Conservation (phyloP, 257 asterid genomes). For the Plantago major region DNA sequence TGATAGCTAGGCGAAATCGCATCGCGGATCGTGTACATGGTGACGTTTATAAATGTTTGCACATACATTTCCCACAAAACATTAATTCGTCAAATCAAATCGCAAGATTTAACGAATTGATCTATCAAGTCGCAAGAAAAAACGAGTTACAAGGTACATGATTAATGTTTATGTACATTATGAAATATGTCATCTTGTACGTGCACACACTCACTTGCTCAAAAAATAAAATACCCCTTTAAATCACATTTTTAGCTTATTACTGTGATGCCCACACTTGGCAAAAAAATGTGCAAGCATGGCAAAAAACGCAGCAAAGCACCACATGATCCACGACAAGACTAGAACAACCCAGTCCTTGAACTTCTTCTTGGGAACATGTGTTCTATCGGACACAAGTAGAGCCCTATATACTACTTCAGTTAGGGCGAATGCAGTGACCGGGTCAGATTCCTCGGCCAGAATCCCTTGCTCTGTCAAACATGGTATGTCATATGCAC, state of each 20-base stretch:
- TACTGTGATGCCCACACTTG: conserved; percentile 30
- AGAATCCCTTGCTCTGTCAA: conserved; percentile 55
- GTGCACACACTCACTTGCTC: no score
- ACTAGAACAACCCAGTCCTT: conserved; percentile 30
- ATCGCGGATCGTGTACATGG: no score
- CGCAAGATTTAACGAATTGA: no score
- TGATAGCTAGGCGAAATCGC: no score
- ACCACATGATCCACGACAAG: conserved; percentile 41
- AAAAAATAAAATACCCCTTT: not conserved
- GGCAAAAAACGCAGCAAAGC: conserved; percentile 44
- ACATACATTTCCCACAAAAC: no score
- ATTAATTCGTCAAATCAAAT: no score
- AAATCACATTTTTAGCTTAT: conserved; percentile 25
- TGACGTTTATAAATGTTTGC: no score
- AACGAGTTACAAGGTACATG: no score
- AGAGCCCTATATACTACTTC: conserved; percentile 59
- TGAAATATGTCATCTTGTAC: no score
- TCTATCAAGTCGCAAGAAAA: no score
- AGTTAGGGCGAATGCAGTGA: conserved; percentile 51
- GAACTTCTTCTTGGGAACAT: conserved; percentile 40
- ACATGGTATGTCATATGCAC: conserved; percentile 63
- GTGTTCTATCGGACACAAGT: conserved; percentile 54
- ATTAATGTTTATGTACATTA: no score
- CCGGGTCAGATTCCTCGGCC: conserved; percentile 52
- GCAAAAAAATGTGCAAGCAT: conserved; percentile 49